Evolutionary conservation across 108 stramenopile species (phyloP).

Genomic region (Thalassiosira profunda): DNA sequence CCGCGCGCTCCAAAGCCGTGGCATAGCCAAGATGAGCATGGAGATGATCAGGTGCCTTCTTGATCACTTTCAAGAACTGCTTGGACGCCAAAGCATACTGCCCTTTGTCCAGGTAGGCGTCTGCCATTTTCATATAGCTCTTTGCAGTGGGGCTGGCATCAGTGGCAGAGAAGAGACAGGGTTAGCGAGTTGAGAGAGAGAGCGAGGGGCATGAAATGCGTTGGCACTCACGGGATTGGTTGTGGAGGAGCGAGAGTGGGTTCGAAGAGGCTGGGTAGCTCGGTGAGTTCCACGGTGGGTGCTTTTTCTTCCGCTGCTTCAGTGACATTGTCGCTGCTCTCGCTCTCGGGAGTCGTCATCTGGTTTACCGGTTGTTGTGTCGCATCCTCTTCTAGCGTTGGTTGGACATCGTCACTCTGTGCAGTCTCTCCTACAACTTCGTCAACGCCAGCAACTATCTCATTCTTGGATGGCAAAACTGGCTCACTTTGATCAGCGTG

Average conservation of each 20-base stretch:
- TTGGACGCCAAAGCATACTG: slow-evolving; percentile 49
- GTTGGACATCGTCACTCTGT: too few species aligned
- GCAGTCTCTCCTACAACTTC: too few species aligned
- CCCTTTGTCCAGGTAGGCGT: slow-evolving; percentile 56
- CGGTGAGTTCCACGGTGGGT: slow-evolving; percentile 8
- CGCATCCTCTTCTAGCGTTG: too few species aligned
- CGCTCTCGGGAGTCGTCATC: too few species aligned
- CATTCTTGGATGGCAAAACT: neutral
- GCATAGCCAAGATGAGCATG: slow-evolving; percentile 57
- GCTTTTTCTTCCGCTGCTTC: slow-evolving; percentile 3
- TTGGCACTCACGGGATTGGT: slow-evolving; percentile 26
- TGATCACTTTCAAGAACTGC: slow-evolving; percentile 58
- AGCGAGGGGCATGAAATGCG: too few species aligned
- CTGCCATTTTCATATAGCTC: slow-evolving; percentile 64
- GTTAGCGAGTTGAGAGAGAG: too few species aligned
- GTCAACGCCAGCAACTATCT: too few species aligned
- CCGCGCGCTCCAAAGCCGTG: slow-evolving; percentile 51
- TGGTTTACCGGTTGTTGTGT: too few species aligned
- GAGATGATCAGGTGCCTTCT: slow-evolving; percentile 52
- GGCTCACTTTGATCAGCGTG: neutral
- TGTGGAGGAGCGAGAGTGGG: slow-evolving; percentile 26
- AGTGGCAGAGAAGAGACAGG: neutral
- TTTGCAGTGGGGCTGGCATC: slow-evolving; percentile 33
- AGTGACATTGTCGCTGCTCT: slow-evolving; percentile 2
- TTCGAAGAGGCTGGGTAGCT: slow-evolving; percentile 25